These are phyloP conservation scores for Spirogloea muscicola DNA, from an alignment of 139 green algal species.

Conservation along the genomic window DNA sequence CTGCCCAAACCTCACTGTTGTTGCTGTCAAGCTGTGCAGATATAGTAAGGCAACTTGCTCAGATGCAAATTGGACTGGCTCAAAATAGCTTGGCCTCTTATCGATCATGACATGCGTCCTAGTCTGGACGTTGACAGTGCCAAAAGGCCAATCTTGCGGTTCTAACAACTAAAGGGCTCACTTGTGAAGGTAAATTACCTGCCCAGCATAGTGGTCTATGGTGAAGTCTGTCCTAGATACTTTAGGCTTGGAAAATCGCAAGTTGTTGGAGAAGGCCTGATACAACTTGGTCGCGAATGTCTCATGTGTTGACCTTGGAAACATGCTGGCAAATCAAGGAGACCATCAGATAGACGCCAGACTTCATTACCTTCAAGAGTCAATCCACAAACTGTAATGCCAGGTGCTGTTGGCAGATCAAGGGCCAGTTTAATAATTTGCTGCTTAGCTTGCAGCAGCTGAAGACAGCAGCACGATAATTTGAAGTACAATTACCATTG, in stretches of 20 bases:
- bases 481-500: slow-evolving; percentile 46
- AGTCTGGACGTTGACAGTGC: too few relatives aligned
- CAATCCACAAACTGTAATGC: background rate
- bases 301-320: slow-evolving; percentile 4
- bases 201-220: slow-evolving; percentile 33
- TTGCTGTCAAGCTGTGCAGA: background rate
- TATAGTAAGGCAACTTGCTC: background rate
- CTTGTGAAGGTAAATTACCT: too few relatives aligned
- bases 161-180: too few relatives aligned
- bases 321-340: slow-evolving; percentile 5
- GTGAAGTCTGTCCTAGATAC: slow-evolving; percentile 21
- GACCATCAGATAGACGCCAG: background rate
- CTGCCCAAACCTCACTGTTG: too few relatives aligned
- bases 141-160: too few relatives aligned
- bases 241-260: slow-evolving; percentile 31
- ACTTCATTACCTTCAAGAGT: background rate
- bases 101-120: too few relatives aligned
- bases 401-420: background rate
- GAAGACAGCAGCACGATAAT: too few relatives aligned
- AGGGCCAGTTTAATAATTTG: background rate
- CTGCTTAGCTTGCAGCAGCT: too few relatives aligned
- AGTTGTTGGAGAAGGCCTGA: slow-evolving; percentile 5
- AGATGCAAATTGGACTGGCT: background rate
- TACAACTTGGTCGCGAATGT: slow-evolving; percentile 9
- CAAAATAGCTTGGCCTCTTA: background rate